Evolutionary conservation across 164 flowering plant species (phyloP), one percentile per base, ranked within the genome.

Genomic region (Kingdonia uniflora): DNA sequence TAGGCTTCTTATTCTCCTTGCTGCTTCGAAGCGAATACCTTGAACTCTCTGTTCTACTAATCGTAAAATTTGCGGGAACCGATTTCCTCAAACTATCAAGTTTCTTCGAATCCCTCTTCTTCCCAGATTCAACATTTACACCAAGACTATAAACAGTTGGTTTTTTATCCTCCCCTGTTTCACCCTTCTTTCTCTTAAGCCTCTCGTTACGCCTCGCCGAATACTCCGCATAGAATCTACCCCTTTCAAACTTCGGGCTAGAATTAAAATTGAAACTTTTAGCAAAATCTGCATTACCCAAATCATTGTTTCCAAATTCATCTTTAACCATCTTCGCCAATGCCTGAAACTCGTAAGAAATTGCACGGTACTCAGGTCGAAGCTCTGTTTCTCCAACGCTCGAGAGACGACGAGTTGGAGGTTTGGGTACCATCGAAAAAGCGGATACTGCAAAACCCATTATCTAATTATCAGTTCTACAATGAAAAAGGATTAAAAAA

Each of bases 141-240:
- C 87, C 80, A 1, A 79, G 76, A 51, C 67, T 66, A 52, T 67
- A 64, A 12, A 57, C 52, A 11, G 58, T 38, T 45, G 35, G 6
- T 29, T 29, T 29, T 29, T 8, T 8, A 29, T 3, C 35, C 35
- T 57, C 55, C 55, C 49, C 81, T n/a, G 53, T 57, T 38, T 65
- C 78, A 14, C 70, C 61, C 51, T 69, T 76, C 80, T 80, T 89
- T 56, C 80, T 79, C 71, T 67, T 85, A 60, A 85, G 73, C 76
- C 85, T 77, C 70, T 89, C 97, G 52, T 82, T 88, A 59, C 97
- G 80, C 45, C 80, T 73, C 1, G 89, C 87, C 2, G 92, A 74
- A 63, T 89, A 89, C 58, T 65, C 85, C 0, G 84, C 90, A 57
- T 86, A 86, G 15, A 86, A 74, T 60, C 84, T 58, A 0, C 97